A percentile compares a stretch with the other conserved stretches of the same genome.
phyloP scores from a whole-genome alignment of 257 asterid genomes.

The Eucommia ulmoides region DNA sequence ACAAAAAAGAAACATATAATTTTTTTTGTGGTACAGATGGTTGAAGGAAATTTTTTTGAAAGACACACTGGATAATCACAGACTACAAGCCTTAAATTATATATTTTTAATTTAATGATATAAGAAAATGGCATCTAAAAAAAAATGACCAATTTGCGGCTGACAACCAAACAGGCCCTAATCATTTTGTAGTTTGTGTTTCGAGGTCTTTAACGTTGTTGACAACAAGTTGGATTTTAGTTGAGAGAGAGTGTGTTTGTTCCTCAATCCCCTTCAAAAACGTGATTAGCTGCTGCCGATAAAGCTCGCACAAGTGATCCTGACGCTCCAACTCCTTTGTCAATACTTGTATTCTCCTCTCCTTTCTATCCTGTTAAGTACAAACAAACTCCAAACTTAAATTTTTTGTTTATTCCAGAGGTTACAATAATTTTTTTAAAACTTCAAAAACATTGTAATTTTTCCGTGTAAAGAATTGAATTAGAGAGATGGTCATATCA shows the following conservation, averaged over 20 bases:
- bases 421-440: not conserved
- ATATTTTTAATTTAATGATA: no score
- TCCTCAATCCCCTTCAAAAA: slow-evolving; percentile 14
- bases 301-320: slow-evolving; percentile 19
- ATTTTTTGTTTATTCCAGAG: not conserved
- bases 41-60: no score
- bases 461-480: not conserved
- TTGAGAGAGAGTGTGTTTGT: slow-evolving; percentile 14
- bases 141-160: no score
- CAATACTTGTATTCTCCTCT: slow-evolving; percentile 19
- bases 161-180: no score
- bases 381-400: slow-evolving; percentile 4
- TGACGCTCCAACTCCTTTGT: slow-evolving; percentile 22
- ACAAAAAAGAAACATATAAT: no score
- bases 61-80: no score
- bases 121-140: no score
- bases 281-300: slow-evolving; percentile 16
- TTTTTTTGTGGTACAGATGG: no score
- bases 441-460: no score
- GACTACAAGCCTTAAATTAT: no score
- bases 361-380: slow-evolving; percentile 18
- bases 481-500: not conserved
- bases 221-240: slow-evolving; percentile 14
- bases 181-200: no score
- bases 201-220: slow-evolving; percentile 18